Conservation (phyloP, 768 basidiomycete genomes). For the Pulveroboletus sp. region DNA sequence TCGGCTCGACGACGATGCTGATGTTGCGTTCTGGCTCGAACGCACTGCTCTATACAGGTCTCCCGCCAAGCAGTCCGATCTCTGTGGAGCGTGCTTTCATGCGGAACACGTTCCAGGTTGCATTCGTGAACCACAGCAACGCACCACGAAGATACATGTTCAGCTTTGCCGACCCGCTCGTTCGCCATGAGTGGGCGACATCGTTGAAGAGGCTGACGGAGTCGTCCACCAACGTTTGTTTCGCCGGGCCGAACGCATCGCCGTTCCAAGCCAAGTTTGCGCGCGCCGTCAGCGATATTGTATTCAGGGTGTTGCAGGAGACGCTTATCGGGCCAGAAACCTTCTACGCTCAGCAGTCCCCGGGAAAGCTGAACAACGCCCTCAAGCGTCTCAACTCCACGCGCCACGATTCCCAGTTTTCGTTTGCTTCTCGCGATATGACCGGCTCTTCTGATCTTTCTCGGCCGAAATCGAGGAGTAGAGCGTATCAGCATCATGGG, state of each 20-base stretch:
- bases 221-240: slow-evolving; percentile 30
- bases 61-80: slow-evolving; percentile 77
- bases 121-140: slow-evolving; percentile 69
- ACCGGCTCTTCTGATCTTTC: slow-evolving; percentile 38
- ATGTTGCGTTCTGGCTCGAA: slow-evolving; percentile 83
- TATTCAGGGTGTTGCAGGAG: slow-evolving; percentile 84
- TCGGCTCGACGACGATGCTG: slow-evolving; percentile 81
- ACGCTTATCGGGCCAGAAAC: slow-evolving; percentile 56
- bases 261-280: slow-evolving; percentile 46
- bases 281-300: slow-evolving; percentile 69
- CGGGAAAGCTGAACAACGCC: slow-evolving; percentile 33
- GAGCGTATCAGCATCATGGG: slow-evolving; percentile 61
- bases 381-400: slow-evolving; percentile 31
- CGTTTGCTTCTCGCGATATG: slow-evolving; percentile 23
- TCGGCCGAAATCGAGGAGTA: slow-evolving; percentile 71
- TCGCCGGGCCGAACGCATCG: slow-evolving; percentile 30
- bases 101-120: slow-evolving; percentile 93
- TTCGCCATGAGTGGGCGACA: slow-evolving; percentile 71
- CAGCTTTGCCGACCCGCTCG: slow-evolving; percentile 78
- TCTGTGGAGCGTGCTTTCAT: slow-evolving; percentile 91
- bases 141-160: slow-evolving; percentile 90
- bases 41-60: slow-evolving; percentile 76
- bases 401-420: slow-evolving; percentile 23
- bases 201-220: slow-evolving; percentile 70
- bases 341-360: slow-evolving; percentile 15